Conservation (phyloP, 495 filamentous ascomycete species). For the Rusavskia elegans region DNA sequence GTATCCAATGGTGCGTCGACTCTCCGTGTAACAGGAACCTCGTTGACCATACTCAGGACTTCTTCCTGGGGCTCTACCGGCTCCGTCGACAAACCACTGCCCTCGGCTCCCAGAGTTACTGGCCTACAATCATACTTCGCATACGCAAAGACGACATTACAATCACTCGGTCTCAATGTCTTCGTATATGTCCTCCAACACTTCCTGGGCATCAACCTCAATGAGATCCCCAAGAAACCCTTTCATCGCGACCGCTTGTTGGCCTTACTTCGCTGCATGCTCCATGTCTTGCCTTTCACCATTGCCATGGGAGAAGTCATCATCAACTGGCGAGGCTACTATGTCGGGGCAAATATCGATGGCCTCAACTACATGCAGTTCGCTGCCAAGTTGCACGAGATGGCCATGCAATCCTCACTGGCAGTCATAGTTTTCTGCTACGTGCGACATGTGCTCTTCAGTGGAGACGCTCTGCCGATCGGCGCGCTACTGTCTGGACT, state of each 20-base stretch:
- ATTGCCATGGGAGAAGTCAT: background rate
- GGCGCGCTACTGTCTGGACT: slow-evolving; percentile 10
- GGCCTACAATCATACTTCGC: background rate
- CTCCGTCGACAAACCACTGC: background rate
- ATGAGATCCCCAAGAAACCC: background rate
- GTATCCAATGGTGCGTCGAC: background rate
- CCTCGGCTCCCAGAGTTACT: background rate
- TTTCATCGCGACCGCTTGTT: background rate
- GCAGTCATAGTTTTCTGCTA: slow-evolving; percentile 9
- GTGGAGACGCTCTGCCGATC: slow-evolving; percentile 6
- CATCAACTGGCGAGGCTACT: slow-evolving; percentile 5
- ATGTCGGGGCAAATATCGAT: slow-evolving; percentile 3
- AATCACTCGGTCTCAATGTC: background rate
- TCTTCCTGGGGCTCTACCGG: background rate
- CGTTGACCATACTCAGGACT: background rate
- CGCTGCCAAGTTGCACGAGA: slow-evolving; percentile 13
- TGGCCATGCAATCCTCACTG: slow-evolving; percentile 12
- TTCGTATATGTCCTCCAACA: background rate
- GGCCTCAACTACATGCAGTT: slow-evolving; percentile 8
- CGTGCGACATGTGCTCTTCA: slow-evolving; percentile 5
- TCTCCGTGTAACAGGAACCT: background rate
- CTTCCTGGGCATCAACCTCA: background rate
- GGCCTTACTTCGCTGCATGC: background rate
- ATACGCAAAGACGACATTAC: background rate
- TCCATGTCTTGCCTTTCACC: background rate